These are phyloP conservation scores for Rosellinia necatrix DNA, from an alignment of 2,329 filamentous ascomycete species.

Conservation along the genomic window DNA sequence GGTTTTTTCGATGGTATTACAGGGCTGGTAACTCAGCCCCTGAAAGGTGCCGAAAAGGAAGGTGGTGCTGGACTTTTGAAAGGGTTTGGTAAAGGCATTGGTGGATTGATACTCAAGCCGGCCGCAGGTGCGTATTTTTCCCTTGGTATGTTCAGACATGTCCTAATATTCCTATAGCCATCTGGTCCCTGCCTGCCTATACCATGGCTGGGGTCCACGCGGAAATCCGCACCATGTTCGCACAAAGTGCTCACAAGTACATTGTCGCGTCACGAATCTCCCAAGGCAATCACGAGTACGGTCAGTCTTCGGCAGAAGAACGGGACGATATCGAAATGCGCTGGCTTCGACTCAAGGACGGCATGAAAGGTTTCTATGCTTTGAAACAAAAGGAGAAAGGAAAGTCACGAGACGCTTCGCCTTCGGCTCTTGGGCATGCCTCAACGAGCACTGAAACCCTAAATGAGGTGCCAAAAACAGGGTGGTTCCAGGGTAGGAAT, in stretches of 20 bases:
- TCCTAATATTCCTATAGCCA: slow-evolving; percentile 45
- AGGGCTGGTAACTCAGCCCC: slow-evolving; percentile 78
- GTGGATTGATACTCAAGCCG: slow-evolving; percentile 81
- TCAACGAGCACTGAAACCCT: slow-evolving; percentile 18
- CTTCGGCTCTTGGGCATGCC: slow-evolving; percentile 27
- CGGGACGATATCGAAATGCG: slow-evolving; percentile 65
- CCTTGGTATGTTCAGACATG: not conserved
- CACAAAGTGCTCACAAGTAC: slow-evolving; percentile 75
- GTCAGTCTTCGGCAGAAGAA: slow-evolving; percentile 59
- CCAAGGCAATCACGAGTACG: slow-evolving; percentile 73
- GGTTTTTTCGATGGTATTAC: slow-evolving; percentile 83
- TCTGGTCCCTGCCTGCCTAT: slow-evolving; percentile 78
- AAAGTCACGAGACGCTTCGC: slow-evolving; percentile 41
- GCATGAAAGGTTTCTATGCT: slow-evolving; percentile 65
- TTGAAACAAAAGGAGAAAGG: slow-evolving; percentile 53
- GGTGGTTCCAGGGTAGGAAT: slow-evolving; percentile 55
- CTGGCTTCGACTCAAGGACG: slow-evolving; percentile 65
- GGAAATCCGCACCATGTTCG: slow-evolving; percentile 72
- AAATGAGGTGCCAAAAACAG: slow-evolving; percentile 43
- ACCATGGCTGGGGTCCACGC: slow-evolving; percentile 82
- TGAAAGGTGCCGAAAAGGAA: slow-evolving; percentile 69
- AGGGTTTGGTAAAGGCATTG: slow-evolving; percentile 81
- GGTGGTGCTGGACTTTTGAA: slow-evolving; percentile 70
- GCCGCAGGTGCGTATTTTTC: slow-evolving; percentile 63
- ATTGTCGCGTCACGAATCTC: slow-evolving; percentile 77